These are phyloP conservation scores for Clohesyomyces aquaticus DNA, from an alignment of 495 filamentous ascomycete genomes.

Conservation along the genomic window DNA sequence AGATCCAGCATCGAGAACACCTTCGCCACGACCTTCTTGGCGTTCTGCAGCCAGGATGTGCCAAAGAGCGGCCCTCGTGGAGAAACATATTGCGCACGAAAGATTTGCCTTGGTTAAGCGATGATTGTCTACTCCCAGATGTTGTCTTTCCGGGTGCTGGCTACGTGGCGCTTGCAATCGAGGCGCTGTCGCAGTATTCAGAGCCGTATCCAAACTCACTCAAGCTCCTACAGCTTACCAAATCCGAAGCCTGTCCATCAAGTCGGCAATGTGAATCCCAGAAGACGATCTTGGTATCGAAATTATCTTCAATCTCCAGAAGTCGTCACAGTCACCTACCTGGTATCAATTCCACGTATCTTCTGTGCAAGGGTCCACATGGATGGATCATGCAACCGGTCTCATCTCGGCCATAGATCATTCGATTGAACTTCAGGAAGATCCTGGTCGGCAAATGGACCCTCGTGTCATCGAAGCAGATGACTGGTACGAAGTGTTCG, in stretches of 20 bases:
- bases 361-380: background rate
- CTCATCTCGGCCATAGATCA: too few species aligned
- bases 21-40: slow-evolving; percentile 31
- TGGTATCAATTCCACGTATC: background rate
- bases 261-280: slow-evolving; percentile 29
- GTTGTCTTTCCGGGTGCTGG: slow-evolving; percentile 22
- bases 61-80: slow-evolving; percentile 10
- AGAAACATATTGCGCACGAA: slow-evolving; percentile 26
- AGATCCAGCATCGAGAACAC: slow-evolving; percentile 11
- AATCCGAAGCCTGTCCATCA: slow-evolving; percentile 35
- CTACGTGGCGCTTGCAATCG: slow-evolving; percentile 20
- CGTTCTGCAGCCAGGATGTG: background rate
- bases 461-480: too few species aligned
- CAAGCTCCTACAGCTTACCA: too few species aligned
- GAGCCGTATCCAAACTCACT: too few species aligned
- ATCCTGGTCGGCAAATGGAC: too few species aligned
- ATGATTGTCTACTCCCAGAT: background rate
- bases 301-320: slow-evolving; percentile 31
- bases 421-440: too few species aligned
- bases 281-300: slow-evolving; percentile 40
- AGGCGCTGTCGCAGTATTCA: slow-evolving; percentile 6
- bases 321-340: too few species aligned
- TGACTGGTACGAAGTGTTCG: background rate
- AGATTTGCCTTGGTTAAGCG: slow-evolving; percentile 31
- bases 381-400: background rate